Conservation (phyloP, 352 stramenopile genomes). For the Phytophthora boehmeriae region DNA sequence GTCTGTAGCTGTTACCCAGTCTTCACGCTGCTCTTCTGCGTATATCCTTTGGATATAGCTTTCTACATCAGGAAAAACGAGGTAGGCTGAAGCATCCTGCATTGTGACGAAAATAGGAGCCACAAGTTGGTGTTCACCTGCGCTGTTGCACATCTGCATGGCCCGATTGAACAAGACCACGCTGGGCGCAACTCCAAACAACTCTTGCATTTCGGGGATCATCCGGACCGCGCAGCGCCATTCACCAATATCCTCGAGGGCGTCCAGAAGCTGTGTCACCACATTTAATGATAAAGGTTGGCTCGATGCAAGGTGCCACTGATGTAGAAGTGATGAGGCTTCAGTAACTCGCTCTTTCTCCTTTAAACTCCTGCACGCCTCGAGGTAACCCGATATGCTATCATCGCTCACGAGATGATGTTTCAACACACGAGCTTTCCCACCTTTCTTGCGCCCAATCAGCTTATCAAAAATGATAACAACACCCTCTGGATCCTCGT, state of each 20-base stretch:
- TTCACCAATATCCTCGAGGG: slow-evolving; percentile 47
- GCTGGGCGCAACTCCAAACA: slow-evolving; percentile 51
- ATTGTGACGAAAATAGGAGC: slow-evolving; percentile 77
- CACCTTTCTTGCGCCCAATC: slow-evolving; percentile 15
- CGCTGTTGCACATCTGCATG: slow-evolving; percentile 74
- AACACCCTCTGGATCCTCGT: slow-evolving; percentile 46
- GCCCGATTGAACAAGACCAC: slow-evolving; percentile 56
- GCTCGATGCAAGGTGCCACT: slow-evolving; percentile 39
- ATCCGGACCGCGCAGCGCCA: slow-evolving; percentile 57
- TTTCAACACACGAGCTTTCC: slow-evolving; percentile 21
- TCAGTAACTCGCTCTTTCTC: slow-evolving; percentile 43
- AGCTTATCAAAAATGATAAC: slow-evolving; percentile 44
- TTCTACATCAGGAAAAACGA: slow-evolving; percentile 49
- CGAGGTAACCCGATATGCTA: slow-evolving; percentile 49
- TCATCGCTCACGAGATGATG: slow-evolving; percentile 37
- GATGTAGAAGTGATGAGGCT: slow-evolving; percentile 37
- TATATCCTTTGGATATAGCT: slow-evolving; percentile 84
- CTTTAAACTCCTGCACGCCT: slow-evolving; percentile 33
- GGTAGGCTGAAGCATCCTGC: slow-evolving; percentile 53
- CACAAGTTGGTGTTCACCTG: slow-evolving; percentile 50
- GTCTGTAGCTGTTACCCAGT: slow-evolving; percentile 72
- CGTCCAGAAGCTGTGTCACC: slow-evolving; percentile 52
- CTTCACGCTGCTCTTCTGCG: slow-evolving; percentile 62
- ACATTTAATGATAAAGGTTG: slow-evolving; percentile 33
- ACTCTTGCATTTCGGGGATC: slow-evolving; percentile 44